Evolutionary conservation across 2,329 filamentous ascomycete species (phyloP), one percentile per base, ranked within the genome.

Genomic region (Claviceps africana): DNA sequence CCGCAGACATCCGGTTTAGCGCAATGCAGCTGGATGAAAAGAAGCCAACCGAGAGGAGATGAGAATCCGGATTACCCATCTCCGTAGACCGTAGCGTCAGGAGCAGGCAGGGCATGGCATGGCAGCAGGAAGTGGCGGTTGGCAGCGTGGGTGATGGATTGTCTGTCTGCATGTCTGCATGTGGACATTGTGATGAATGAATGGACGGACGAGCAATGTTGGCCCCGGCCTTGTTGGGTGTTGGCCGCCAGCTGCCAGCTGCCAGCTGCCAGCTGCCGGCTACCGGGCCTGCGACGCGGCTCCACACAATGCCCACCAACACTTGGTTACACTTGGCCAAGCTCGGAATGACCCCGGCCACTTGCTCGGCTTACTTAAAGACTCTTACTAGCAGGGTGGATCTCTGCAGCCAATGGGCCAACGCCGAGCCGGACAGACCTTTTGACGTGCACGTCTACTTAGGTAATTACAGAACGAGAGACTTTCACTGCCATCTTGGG

Each of bases 361-460:
- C 39, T 42, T 42, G 19, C 35, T 40, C 39, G 39, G n/a, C 39
- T 21, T 42, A 21, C 39, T 42, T n/a, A 37, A 37, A 37, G 35
- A 37, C 30, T 43, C 49, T 33, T n/a, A 17, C 31, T 11, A 59
- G 54, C 59, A 57, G 31, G 28, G 55, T 57, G 56, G 54, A 53
- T 49, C 55, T 57, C 55, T 58, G 56, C 58, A 39, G 61, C 65
- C 67, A 67, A 58, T 56, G 60, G 31, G 61, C 65, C 67, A 67
- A 58, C 56, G 61, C 58, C 59, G 60, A 53, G 33, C 44, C 39
- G 52, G 15, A 5, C 25, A 25, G 25, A 25, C 25, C 45, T 59
- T 60, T 65, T 55, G 52, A 67, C 60, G 61, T 62, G 63, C 63
- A 62, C 57, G 58, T 65, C 25, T 44, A n/a, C n/a, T n/a, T n/a